These are phyloP conservation scores for Acanthamoeba polyphaga DNA, from an alignment of 208 protist genomes.

Conservation along the genomic window DNA sequence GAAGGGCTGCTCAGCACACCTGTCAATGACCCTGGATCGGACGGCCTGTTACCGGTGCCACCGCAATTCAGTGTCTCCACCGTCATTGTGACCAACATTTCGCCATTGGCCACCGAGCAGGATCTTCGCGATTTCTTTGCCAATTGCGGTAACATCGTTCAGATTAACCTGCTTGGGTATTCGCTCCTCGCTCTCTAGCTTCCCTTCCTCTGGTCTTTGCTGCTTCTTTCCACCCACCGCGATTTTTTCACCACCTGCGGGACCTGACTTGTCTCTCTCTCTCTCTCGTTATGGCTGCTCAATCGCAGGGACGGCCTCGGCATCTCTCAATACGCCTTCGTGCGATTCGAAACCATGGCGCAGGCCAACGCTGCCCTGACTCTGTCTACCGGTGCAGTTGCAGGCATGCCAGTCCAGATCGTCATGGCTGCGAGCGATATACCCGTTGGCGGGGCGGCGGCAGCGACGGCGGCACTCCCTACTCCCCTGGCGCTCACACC, in stretches of 20 bases:
- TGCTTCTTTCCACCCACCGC: not conserved
- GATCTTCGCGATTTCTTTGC: slow-evolving; percentile 14
- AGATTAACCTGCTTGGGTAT: slow-evolving; percentile 27
- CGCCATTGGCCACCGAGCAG: not conserved
- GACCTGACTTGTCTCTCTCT: no score
- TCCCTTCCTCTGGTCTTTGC: not conserved
- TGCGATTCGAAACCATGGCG: slow-evolving; percentile 32
- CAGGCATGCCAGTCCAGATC: slow-evolving; percentile 22
- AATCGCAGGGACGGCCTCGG: not conserved
- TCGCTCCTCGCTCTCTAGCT: not conserved
- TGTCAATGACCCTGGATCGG: not conserved
- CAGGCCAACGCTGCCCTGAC: slow-evolving; percentile 15
- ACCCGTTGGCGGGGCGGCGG: not conserved
- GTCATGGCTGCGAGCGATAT: slow-evolving; percentile 49
- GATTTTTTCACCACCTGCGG: no score
- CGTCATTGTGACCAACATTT: slow-evolving; percentile 40
- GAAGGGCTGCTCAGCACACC: not conserved
- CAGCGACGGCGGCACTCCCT: no score
- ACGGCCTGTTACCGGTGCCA: slow-evolving; percentile 10
- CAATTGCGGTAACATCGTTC: not conserved
- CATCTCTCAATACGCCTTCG: slow-evolving; percentile 29
- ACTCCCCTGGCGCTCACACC: not conserved
- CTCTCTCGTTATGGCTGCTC: no score
- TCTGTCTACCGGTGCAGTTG: not conserved
- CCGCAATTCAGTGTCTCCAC: slow-evolving; percentile 35